Conservation (phyloP, 805 yeast species). For the Henningerozyma blattae region DNA sequence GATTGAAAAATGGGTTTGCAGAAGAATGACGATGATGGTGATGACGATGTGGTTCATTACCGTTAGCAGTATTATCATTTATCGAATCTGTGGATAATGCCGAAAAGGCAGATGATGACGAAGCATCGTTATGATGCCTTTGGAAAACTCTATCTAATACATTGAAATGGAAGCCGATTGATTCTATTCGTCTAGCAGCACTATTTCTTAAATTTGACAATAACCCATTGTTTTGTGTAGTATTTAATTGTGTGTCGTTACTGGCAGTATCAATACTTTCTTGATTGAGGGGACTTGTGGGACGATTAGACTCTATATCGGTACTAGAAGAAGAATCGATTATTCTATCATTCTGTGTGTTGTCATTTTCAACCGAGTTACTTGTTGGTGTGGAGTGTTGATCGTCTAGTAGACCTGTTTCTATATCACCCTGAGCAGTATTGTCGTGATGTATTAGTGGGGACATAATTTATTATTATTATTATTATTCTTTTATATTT, state of each 20-base stretch:
- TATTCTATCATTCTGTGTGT: too few relatives aligned
- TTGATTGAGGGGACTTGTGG: too few relatives aligned
- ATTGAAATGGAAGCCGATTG: slow-evolving; percentile 28
- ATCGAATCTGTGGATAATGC: neutral
- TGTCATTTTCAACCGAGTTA: too few relatives aligned
- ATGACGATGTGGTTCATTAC: neutral
- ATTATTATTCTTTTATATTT: too few relatives aligned
- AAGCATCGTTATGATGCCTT: slow-evolving; percentile 7
- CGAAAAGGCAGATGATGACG: slow-evolving; percentile 1
- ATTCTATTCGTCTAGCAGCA: slow-evolving; percentile 12
- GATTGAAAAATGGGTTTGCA: neutral
- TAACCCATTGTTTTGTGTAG: slow-evolving; percentile 1
- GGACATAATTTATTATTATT: too few relatives aligned
- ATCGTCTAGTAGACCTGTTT: too few relatives aligned
- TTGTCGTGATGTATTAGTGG: too few relatives aligned
- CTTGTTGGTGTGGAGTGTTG: too few relatives aligned
- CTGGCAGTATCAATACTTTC: too few relatives aligned
- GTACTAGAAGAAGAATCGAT: too few relatives aligned
- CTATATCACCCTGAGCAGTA: too few relatives aligned
- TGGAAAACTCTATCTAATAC: slow-evolving; percentile 28
- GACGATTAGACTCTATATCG: too few relatives aligned
- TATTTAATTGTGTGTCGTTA: slow-evolving; percentile 3
- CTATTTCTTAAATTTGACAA: slow-evolving; percentile 7
- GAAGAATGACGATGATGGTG: neutral
- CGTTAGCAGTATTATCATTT: slow-evolving; percentile 1